These are phyloP conservation scores for Aspergillus intermedius DNA, from an alignment of 2,329 filamentous ascomycete species.

Conservation along the genomic window DNA sequence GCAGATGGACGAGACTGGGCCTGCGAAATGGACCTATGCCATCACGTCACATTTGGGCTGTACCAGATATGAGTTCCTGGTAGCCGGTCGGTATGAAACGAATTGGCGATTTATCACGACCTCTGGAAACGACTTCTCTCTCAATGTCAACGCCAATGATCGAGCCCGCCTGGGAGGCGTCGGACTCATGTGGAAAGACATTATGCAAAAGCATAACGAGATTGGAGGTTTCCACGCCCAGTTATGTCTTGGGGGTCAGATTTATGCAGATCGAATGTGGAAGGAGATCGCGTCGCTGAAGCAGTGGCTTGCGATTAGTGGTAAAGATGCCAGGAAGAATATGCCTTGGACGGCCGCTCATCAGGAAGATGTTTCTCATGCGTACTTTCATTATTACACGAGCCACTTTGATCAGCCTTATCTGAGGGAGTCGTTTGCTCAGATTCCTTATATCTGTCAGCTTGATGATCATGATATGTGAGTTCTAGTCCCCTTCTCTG, in stretches of 20 bases:
- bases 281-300: slow-evolving; percentile 89
- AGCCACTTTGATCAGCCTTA: slow-evolving; percentile 97
- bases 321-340: slow-evolving; percentile 86
- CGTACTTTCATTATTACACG: slow-evolving; percentile 98
- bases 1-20: slow-evolving; percentile 71
- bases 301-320: slow-evolving; percentile 90
- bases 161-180: slow-evolving; percentile 78
- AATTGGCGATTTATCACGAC: slow-evolving; percentile 96
- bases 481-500: slow-evolving; percentile 37
- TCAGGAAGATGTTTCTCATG: slow-evolving; percentile 90
- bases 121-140: slow-evolving; percentile 90
- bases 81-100: slow-evolving; percentile 81
- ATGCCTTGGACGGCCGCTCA: slow-evolving; percentile 88
- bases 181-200: slow-evolving; percentile 98
- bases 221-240: slow-evolving; percentile 95
- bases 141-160: slow-evolving; percentile 80
- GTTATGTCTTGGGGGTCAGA: slow-evolving; percentile 85
- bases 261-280: slow-evolving; percentile 93
- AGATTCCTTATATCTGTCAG: slow-evolving; percentile 89
- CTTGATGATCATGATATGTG: slow-evolving; percentile 98
- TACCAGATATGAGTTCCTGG: slow-evolving; percentile 95
- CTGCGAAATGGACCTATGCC: slow-evolving; percentile 92
- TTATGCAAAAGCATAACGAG: slow-evolving; percentile 93
- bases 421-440: slow-evolving; percentile 88
- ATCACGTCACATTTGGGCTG: slow-evolving; percentile 95